Evolutionary conservation across 2,329 filamentous ascomycete genomes (phyloP).

Genomic region (Ceratocystiopsis minuta): DNA sequence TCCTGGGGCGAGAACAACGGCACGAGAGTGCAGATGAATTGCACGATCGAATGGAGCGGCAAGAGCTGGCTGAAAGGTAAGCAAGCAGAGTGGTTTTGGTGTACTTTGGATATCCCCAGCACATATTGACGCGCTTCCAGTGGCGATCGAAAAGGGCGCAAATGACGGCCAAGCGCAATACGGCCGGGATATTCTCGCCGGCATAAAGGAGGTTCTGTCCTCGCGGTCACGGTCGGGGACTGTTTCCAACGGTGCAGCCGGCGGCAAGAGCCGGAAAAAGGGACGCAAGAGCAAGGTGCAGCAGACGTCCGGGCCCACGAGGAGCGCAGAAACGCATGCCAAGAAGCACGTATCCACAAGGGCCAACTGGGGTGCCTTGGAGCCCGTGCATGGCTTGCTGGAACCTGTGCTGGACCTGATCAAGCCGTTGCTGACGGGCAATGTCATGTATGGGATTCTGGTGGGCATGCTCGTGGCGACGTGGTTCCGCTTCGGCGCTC

Average conservation of each 20-base stretch:
- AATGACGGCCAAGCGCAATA: conserved; percentile 77
- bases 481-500: conserved; percentile 46
- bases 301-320: conserved; percentile 25
- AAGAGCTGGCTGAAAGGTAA: conserved; percentile 96
- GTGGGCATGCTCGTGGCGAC: conserved; percentile 54
- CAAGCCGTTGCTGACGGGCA: conserved; percentile 53
- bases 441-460: conserved; percentile 59
- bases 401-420: conserved; percentile 54
- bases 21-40: conserved; percentile 75
- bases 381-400: conserved; percentile 53
- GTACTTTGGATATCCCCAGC: too few relatives aligned
- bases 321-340: conserved; percentile 24
- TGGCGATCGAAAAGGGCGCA: conserved; percentile 88
- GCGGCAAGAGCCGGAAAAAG: conserved; percentile 24
- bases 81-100: conserved; percentile 8
- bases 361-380: conserved; percentile 59
- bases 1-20: conserved; percentile 79
- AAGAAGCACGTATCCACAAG: conserved; percentile 14
- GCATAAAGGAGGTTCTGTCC: conserved; percentile 55
- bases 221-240: conserved; percentile 38
- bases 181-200: conserved; percentile 59
- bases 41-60: conserved; percentile 84
- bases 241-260: conserved; percentile 31
- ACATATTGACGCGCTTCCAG: conserved; percentile 23
- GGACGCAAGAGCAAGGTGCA: conserved; percentile 18